phyloP scores from a whole-genome alignment of 2,329 filamentous ascomycete genomes.

The Sporothrix pallida region DNA sequence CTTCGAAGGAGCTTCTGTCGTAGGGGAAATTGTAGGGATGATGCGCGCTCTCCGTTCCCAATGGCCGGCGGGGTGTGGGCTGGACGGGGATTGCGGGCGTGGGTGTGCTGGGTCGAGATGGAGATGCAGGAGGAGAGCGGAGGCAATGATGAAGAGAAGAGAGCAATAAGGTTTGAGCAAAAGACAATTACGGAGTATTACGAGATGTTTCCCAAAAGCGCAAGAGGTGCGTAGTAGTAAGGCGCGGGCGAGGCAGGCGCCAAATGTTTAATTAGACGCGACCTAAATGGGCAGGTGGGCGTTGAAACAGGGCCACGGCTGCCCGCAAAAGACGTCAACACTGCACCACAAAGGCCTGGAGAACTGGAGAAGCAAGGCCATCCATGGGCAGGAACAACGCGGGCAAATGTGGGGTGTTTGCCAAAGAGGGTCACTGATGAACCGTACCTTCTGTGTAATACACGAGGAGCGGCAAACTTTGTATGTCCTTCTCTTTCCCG shows the following conservation, averaged over 20 bases:
- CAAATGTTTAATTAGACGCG: conserved; percentile 23
- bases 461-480: neutral
- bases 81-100: neutral
- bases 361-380: conserved; percentile 29
- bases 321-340: conserved; percentile 21
- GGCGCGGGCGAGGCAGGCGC: conserved; percentile 6
- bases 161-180: conserved; percentile 6
- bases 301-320: conserved; percentile 6
- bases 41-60: conserved; percentile 15
- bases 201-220: neutral
- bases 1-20: neutral
- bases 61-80: conserved; percentile 15
- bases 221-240: neutral
- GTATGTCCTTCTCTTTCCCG: neutral
- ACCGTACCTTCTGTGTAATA: conserved; percentile 8
- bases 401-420: conserved; percentile 30
- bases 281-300: conserved; percentile 9
- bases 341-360: conserved; percentile 21
- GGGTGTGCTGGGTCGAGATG: conserved; percentile 1
- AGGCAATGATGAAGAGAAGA: conserved; percentile 4
- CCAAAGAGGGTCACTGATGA: conserved; percentile 2
- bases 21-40: neutral
- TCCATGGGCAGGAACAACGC: neutral
- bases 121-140: conserved; percentile 15
- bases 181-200: conserved; percentile 13